A percentile compares a stretch with the other conserved stretches of the same genome.
phyloP scores from a whole-genome alignment of 1,139 yeast species.

The Nakaseomyces kungkrabaensis region DNA sequence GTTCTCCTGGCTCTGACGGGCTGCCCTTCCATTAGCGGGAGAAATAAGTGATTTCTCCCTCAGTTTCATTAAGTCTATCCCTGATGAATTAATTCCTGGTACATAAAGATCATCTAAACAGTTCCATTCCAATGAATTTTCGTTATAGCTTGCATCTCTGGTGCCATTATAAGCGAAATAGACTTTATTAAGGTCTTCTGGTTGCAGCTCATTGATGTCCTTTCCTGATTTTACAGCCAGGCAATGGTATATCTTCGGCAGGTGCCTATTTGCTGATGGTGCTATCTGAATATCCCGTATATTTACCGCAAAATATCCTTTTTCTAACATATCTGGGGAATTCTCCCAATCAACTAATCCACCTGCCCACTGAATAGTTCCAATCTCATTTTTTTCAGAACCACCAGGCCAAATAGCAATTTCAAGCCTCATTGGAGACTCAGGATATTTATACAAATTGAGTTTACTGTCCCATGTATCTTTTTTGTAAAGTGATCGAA shows the following conservation, averaged over 20 bases:
- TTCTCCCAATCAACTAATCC: slow-evolving; percentile 69
- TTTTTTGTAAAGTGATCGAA: slow-evolving; percentile 54
- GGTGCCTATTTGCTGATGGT: slow-evolving; percentile 18
- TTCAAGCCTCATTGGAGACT: slow-evolving; percentile 82
- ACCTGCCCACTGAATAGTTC: slow-evolving; percentile 93
- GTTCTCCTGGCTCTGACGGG: not conserved
- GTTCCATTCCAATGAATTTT: slow-evolving; percentile 4
- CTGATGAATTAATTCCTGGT: not conserved
- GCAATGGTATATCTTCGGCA: slow-evolving; percentile 8
- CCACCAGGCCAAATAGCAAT: slow-evolving; percentile 95
- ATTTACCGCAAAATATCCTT: slow-evolving; percentile 24
- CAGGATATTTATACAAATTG: slow-evolving; percentile 51
- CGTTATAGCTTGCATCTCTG: not conserved
- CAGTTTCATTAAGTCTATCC: not conserved
- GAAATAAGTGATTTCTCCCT: not conserved
- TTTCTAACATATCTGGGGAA: slow-evolving; percentile 23
- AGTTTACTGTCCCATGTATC: slow-evolving; percentile 44
- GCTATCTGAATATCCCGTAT: slow-evolving; percentile 15
- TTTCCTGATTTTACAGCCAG: slow-evolving; percentile 1
- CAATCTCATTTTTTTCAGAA: slow-evolving; percentile 47
- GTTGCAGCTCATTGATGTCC: slow-evolving; percentile 1
- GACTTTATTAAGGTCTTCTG: not conserved
- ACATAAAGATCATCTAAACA: slow-evolving; percentile 1
- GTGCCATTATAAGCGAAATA: slow-evolving; percentile 1
- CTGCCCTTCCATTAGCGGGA: not conserved